These are phyloP conservation scores for Leccinum fallax DNA, from an alignment of 1,284 basidiomycete species.

Conservation along the genomic window DNA sequence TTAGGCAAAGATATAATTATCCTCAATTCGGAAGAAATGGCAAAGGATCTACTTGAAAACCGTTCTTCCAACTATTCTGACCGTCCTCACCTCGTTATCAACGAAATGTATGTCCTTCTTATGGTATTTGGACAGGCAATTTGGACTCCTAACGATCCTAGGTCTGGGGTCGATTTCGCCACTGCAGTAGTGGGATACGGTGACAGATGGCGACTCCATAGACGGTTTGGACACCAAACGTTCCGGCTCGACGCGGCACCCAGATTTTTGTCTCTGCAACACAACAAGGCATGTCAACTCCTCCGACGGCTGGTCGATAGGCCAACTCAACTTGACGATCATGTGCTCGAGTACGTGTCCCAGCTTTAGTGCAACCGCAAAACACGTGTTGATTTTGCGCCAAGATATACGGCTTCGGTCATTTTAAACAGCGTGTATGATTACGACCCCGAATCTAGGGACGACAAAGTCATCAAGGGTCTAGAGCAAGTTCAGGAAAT, in stretches of 20 bases:
- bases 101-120: background rate
- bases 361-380: background rate
- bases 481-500: conserved; percentile 1
- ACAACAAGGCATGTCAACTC: conserved; percentile 6
- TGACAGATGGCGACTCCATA: conserved; percentile 40
- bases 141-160: conserved; percentile 11
- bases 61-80: conserved; percentile 10
- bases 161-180: conserved; percentile 41
- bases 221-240: conserved; percentile 38
- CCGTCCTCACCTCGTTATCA: conserved; percentile 3
- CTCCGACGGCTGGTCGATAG: conserved; percentile 26
- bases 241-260: conserved; percentile 5
- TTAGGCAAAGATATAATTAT: conserved; percentile 12
- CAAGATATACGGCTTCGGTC: conserved; percentile 17
- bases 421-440: conserved; percentile 14
- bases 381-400: background rate
- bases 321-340: conserved; percentile 27
- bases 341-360: conserved; percentile 19
- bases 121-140: background rate
- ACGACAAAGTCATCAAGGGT: conserved; percentile 10
- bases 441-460: conserved; percentile 8
- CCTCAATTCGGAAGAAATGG: conserved; percentile 10
- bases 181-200: conserved; percentile 38
- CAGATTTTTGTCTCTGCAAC: conserved; percentile 28
- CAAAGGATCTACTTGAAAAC: conserved; percentile 5